Evolutionary conservation across 768 basidiomycete genomes (phyloP).

Genomic region (Termitomyces sp.): DNA sequence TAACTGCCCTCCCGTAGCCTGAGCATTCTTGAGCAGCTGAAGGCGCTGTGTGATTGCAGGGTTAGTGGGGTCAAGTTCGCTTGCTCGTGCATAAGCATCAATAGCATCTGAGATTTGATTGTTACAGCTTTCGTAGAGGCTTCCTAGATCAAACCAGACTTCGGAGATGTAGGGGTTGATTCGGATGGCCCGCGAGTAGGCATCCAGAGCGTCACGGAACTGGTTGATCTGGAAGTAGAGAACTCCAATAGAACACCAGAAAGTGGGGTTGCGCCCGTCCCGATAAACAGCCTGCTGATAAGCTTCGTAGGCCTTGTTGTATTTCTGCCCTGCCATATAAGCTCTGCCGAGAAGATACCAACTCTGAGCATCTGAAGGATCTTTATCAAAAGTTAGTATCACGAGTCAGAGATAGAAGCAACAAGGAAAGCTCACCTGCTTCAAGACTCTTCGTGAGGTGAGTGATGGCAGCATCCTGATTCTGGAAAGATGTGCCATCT

Average conservation of each 20-base stretch:
- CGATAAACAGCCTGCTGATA: conserved; percentile 99
- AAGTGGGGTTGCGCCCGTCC: conserved; percentile 97
- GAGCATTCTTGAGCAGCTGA: conserved; percentile 73
- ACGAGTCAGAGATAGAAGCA: neutral
- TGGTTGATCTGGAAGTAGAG: conserved; percentile 99
- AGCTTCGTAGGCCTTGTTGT: conserved; percentile 99
- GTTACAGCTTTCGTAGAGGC: conserved; percentile 96
- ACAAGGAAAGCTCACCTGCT: conserved; percentile 59
- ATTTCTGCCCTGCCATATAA: conserved; percentile 97
- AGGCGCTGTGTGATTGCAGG: conserved; percentile 78
- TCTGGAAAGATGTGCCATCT: conserved; percentile 91
- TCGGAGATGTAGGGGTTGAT: conserved; percentile 97
- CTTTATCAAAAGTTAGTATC: conserved; percentile 35
- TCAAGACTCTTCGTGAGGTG: conserved; percentile 95
- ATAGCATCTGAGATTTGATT: conserved; percentile 99
- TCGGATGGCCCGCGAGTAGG: conserved; percentile 97
- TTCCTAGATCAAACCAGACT: conserved; percentile 97
- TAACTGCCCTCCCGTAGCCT: conserved; percentile 67
- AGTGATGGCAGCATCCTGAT: conserved; percentile 90
- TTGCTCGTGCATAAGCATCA: conserved; percentile 94
- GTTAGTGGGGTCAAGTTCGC: conserved; percentile 89
- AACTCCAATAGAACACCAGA: conserved; percentile 99
- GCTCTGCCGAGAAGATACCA: conserved; percentile 99
- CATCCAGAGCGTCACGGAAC: conserved; percentile 97
- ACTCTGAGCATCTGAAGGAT: conserved; percentile 93